Evolutionary conservation across 2,329 filamentous ascomycete genomes (phyloP).

Genomic region (Penicillium sp.): DNA sequence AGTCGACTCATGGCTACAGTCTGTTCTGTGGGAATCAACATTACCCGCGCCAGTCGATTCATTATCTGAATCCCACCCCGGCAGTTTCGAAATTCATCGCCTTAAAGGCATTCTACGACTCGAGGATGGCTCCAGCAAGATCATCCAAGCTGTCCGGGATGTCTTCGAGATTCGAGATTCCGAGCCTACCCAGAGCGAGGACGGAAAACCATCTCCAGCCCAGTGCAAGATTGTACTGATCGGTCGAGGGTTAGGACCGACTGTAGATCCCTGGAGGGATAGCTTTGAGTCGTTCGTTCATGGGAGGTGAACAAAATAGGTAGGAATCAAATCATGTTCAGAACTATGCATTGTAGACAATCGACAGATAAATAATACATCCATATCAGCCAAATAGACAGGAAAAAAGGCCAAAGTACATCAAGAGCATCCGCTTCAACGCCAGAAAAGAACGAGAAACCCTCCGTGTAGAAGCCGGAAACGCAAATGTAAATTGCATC

Average conservation of each 20-base stretch:
- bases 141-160: conserved; percentile 90
- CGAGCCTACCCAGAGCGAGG: conserved; percentile 22
- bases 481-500: conserved; percentile 5
- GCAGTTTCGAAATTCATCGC: conserved; percentile 77
- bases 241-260: conserved; percentile 43
- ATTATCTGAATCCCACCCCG: conserved; percentile 24
- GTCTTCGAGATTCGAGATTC: conserved; percentile 86
- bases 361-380: conserved; percentile 32
- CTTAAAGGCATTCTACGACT: conserved; percentile 78
- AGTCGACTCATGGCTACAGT: conserved; percentile 80
- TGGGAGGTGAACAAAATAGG: not conserved
- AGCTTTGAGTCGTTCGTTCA: conserved; percentile 37
- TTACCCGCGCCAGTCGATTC: conserved; percentile 26
- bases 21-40: conserved; percentile 74
- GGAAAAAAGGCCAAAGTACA: conserved; percentile 32
- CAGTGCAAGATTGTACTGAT: conserved; percentile 52
- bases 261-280: conserved; percentile 34
- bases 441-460: conserved; percentile 17
- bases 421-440: conserved; percentile 18
- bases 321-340: conserved; percentile 2
- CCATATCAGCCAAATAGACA: conserved; percentile 22
- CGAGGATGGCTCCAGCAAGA: conserved; percentile 64
- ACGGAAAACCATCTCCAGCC: conserved; percentile 20
- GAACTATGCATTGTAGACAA: conserved; percentile 19
- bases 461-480: conserved; percentile 14